phyloP scores from a whole-genome alignment of 805 yeast species.

The Saccharomycopsis javanensis region DNA sequence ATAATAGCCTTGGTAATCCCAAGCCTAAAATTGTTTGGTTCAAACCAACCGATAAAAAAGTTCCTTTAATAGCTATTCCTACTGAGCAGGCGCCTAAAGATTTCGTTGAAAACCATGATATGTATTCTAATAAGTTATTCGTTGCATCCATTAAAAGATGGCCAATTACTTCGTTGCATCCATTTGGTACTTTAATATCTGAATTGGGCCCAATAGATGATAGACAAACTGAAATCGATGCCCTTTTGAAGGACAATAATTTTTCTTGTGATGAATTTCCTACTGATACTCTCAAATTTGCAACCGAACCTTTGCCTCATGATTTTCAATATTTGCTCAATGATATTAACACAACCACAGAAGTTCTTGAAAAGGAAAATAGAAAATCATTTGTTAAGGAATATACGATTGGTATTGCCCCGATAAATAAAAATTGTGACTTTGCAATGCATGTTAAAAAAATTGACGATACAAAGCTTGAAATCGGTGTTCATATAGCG shows the following conservation, averaged over 20 bases:
- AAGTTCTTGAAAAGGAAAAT: constrained; percentile 24
- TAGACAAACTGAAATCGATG: constrained; percentile 69
- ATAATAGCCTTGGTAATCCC: constrained; percentile 27
- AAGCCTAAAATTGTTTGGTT: constrained; percentile 98
- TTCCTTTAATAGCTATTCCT: constrained; percentile 95
- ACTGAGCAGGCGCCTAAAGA: constrained; percentile 97
- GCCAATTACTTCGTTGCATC: constrained; percentile 98
- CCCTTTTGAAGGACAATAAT: constrained; percentile 81
- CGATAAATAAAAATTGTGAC: constrained; percentile 51
- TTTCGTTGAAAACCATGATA: constrained; percentile 85
- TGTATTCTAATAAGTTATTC: constrained; percentile 70
- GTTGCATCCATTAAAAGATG: constrained; percentile 96
- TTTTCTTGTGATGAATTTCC: constrained; percentile 73
- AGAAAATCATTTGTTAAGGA: constrained; percentile 51
- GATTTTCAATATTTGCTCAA: constrained; percentile 9
- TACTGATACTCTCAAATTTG: constrained; percentile 29
- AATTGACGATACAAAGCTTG: constrained; percentile 49
- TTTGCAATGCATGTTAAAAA: constrained; percentile 76
- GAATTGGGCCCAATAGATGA: constrained; percentile 77
- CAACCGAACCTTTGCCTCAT: constrained; percentile 26
- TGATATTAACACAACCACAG: constrained; percentile 19
- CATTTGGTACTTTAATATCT: constrained; percentile 88
- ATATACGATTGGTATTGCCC: constrained; percentile 55
- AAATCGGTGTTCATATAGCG: constrained; percentile 76
- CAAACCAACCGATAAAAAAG: constrained; percentile 96